phyloP scores from a whole-genome alignment of 805 yeast genomes.

The Yarrowia sp. region DNA sequence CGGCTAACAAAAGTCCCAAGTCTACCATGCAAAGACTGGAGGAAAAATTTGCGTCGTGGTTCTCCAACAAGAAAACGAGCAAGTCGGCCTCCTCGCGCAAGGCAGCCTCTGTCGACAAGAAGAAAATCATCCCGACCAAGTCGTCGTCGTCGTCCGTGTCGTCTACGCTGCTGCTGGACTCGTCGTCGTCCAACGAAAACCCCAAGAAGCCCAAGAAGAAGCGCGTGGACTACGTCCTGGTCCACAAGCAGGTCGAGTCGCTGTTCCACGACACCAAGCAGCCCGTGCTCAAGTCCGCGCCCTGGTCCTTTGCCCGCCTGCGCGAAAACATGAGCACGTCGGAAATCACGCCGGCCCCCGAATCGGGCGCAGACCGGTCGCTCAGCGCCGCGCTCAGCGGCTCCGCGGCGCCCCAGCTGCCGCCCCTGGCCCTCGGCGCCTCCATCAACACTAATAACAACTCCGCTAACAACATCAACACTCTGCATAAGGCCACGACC shows the following conservation, averaged over 20 bases:
- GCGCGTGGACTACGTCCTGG: conserved; percentile 19
- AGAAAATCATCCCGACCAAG: conserved; percentile 15
- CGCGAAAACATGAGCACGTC: conserved; percentile 19
- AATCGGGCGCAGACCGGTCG: neutral
- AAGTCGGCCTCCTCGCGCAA: neutral
- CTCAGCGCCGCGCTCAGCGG: neutral
- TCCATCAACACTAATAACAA: conserved; percentile 1
- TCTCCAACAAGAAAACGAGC: neutral
- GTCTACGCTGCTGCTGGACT: conserved; percentile 14
- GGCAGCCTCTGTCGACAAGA: neutral
- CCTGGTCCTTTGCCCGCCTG: conserved; percentile 9
- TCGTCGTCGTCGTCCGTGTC: conserved; percentile 25
- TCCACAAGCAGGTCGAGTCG: conserved; percentile 23
- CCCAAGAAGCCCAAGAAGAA: conserved; percentile 17
- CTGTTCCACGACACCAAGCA: conserved; percentile 17
- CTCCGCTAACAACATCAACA: conserved; percentile 19
- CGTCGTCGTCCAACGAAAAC: conserved; percentile 22
- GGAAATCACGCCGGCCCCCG: conserved; percentile 19
- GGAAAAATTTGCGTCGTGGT: conserved; percentile 26
- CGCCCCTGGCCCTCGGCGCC: neutral
- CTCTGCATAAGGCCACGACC: conserved; percentile 22
- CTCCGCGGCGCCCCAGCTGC: neutral
- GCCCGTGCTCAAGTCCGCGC: neutral
- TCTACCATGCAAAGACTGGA: conserved; percentile 25
- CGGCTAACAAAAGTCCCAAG: conserved; percentile 23